These are phyloP conservation scores for Osmanthus fragrans DNA, from an alignment of 257 asterid species.

Conservation along the genomic window DNA sequence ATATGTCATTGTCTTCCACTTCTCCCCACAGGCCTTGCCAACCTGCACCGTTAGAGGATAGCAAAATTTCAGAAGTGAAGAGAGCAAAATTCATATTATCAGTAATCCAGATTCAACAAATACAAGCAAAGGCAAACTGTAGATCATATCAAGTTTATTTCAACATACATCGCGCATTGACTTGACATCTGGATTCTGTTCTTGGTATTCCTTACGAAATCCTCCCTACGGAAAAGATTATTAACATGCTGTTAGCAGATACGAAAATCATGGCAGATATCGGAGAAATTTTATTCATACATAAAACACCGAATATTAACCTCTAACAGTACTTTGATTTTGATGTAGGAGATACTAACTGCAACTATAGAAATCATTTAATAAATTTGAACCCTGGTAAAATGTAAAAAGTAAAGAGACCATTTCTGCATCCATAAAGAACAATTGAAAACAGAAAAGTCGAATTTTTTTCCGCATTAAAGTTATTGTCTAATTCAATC, in stretches of 20 bases:
- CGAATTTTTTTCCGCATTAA: neutral
- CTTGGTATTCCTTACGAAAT: conserved; percentile 87
- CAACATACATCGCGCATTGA: conserved; percentile 84
- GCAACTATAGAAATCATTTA: neutral
- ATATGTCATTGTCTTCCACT: conserved; percentile 89
- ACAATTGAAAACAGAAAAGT: neutral
- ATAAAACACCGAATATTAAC: neutral
- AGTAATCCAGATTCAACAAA: neutral
- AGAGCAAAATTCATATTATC: neutral
- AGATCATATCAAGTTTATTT: conserved; percentile 12
- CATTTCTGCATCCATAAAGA: no score
- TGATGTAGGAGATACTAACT: neutral
- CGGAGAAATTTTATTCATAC: neutral
- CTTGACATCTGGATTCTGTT: conserved; percentile 77
- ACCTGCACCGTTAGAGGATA: conserved; percentile 46
- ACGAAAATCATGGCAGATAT: conserved; percentile 10
- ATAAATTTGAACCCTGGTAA: neutral
- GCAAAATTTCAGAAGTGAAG: neutral
- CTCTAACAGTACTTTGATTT: conserved; percentile 5
- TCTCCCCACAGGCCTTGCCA: conserved; percentile 95
- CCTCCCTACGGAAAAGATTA: conserved; percentile 60
- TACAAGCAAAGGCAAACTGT: neutral
- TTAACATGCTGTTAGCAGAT: neutral
- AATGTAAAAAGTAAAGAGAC: neutral
- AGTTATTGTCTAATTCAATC: neutral